These are phyloP conservation scores for Orbilia brochopaga DNA, from an alignment of 2,329 filamentous ascomycete species.

Conservation along the genomic window DNA sequence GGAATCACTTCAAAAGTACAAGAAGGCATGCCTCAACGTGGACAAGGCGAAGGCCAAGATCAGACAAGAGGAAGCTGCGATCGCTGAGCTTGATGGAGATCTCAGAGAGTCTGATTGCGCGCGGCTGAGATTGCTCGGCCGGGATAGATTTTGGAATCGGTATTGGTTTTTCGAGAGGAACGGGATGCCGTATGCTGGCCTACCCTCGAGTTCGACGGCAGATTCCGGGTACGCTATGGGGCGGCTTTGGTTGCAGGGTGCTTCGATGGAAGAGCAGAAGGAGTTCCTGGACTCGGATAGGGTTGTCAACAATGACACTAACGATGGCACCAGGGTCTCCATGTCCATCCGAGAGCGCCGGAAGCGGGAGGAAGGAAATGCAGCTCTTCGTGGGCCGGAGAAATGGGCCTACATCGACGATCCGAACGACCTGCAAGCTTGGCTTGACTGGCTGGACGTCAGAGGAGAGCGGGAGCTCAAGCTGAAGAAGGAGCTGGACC, in stretches of 20 bases:
- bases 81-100: slow-evolving; percentile 85
- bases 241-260: slow-evolving; percentile 94
- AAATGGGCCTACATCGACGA: slow-evolving; percentile 95
- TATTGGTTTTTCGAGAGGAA: slow-evolving; percentile 99
- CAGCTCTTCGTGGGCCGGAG: slow-evolving; percentile 74
- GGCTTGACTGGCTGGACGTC: slow-evolving; percentile 87
- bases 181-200: slow-evolving; percentile 91
- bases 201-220: slow-evolving; percentile 86
- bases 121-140: slow-evolving; percentile 84
- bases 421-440: slow-evolving; percentile 74
- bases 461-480: slow-evolving; percentile 85
- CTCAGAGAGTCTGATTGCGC: slow-evolving; percentile 92
- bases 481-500: slow-evolving; percentile 81
- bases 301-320: slow-evolving; percentile 47
- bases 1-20: slow-evolving; percentile 85
- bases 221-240: slow-evolving; percentile 89
- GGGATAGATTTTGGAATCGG: slow-evolving; percentile 96
- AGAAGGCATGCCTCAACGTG: slow-evolving; percentile 85
- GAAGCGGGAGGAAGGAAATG: slow-evolving; percentile 79
- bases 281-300: slow-evolving; percentile 63
- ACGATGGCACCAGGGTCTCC: slow-evolving; percentile 51
- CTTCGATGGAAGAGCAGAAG: slow-evolving; percentile 82
- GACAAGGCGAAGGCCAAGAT: slow-evolving; percentile 83
- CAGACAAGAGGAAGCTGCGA: slow-evolving; percentile 81
- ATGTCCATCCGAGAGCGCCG: slow-evolving; percentile 81